Evolutionary conservation across 2,329 filamentous ascomycete genomes (phyloP).

Genomic region (Helotiales sp.): DNA sequence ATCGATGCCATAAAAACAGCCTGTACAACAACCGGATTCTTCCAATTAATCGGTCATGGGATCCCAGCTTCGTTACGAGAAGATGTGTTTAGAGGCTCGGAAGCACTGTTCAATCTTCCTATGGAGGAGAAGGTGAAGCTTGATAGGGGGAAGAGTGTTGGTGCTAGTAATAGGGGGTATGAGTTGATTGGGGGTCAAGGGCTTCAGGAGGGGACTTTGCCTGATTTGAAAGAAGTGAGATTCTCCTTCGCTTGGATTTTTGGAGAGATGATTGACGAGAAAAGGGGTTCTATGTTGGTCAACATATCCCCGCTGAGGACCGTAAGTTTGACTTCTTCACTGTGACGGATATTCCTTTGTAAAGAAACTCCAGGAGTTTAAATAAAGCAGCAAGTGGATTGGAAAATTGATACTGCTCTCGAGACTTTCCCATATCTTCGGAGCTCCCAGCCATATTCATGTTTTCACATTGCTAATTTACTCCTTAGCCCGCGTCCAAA

Average conservation of each 20-base stretch:
- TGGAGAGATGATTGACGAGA: neutral
- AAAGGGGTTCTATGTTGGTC: conserved; percentile 41
- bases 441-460: no score
- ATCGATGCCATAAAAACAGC: conserved; percentile 41
- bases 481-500: conserved; percentile 29
- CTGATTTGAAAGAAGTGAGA: conserved; percentile 46
- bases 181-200: conserved; percentile 48
- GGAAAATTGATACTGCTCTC: no score
- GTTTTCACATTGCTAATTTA: no score
- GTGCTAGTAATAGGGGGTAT: conserved; percentile 47
- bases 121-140: conserved; percentile 46
- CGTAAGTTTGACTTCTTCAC: no score
- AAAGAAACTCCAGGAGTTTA: no score
- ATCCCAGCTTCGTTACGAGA: conserved; percentile 42
- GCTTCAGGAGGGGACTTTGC: conserved; percentile 43
- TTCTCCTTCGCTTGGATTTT: neutral
- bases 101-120: conserved; percentile 49
- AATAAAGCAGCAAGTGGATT: no score
- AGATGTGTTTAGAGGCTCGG: conserved; percentile 40
- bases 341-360: no score
- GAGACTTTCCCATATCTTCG: no score
- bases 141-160: conserved; percentile 38
- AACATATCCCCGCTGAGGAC: conserved; percentile 42
- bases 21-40: conserved; percentile 51
- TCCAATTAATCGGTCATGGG: conserved; percentile 50